Evolutionary conservation across 2,329 filamentous ascomycete species (phyloP).

Genomic region (Ceratocystis diversiconidia): DNA sequence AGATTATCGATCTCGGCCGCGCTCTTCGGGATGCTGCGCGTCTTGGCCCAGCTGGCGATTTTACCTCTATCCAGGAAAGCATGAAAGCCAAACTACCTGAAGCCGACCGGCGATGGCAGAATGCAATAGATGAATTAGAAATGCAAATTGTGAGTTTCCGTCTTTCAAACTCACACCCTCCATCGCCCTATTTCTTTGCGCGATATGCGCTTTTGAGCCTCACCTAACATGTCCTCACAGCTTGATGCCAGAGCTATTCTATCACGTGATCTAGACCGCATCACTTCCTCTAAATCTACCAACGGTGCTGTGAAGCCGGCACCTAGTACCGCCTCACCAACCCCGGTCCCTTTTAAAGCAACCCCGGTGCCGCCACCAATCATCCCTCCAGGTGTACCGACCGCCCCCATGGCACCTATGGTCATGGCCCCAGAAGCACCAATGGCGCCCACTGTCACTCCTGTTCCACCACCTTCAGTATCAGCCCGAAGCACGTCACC

Average conservation of each 20-base stretch:
- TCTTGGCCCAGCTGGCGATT: slow-evolving; percentile 16
- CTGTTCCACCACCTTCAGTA: slow-evolving; percentile 6
- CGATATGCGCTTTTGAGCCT: not conserved
- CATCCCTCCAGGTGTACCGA: slow-evolving; percentile 2
- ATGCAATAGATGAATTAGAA: slow-evolving; percentile 42
- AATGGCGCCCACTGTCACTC: slow-evolving; percentile 4
- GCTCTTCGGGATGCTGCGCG: slow-evolving; percentile 14
- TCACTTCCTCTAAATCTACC: slow-evolving; percentile 21
- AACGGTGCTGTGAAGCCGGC: slow-evolving; percentile 3
- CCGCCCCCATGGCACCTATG: slow-evolving; percentile 12
- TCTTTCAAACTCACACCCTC: not conserved
- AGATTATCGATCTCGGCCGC: slow-evolving; percentile 17
- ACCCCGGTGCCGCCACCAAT: slow-evolving; percentile 16
- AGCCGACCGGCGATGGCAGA: slow-evolving; percentile 36
- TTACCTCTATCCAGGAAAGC: slow-evolving; percentile 20
- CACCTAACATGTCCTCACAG: slow-evolving; percentile 20
- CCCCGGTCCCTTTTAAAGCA: slow-evolving; percentile 8
- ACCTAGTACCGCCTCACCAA: slow-evolving; percentile 12
- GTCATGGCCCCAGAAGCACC: slow-evolving; percentile 17
- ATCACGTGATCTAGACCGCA: slow-evolving; percentile 18
- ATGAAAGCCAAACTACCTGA: slow-evolving; percentile 33
- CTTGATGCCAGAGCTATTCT: slow-evolving; percentile 36
- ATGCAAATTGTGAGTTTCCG: slow-evolving; percentile 37
- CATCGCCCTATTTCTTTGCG: not conserved
- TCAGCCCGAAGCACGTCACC: slow-evolving; percentile 11